Base-by-base conservation (phyloP, 129 eudicot species). In the Helichrysum umbraculigerum region DNA sequence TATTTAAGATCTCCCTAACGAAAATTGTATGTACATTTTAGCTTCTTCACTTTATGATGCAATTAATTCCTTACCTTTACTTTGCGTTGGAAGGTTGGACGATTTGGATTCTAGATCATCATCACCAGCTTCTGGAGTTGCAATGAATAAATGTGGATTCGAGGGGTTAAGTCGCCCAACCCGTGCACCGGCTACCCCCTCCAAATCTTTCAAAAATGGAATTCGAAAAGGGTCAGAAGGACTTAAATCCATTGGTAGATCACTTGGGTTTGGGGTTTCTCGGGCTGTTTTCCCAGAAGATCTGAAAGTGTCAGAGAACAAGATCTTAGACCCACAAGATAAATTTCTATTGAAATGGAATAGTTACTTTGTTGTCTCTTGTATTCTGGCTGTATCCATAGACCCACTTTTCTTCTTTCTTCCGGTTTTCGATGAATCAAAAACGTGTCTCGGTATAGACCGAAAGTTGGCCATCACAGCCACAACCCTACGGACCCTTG, bases 211-310 rank as follows among this genome's bases (percentile, higher is more conserved):
- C 79, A 92, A 88, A 76, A 85, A 77, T 62, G 95, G 98, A 54
- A 78, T 88, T 78, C 81, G 41, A 61, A 90, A 85, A 81, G 96
- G 98, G 57, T 88, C 98, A 39, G 86, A 90, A 85, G 96, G 98
- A 70, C 94, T 92, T 22, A 81, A 76, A 70, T 86, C 98, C 20
- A 83, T 93, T 59, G 94, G 98, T 57, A 83, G 90, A 74, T 76
- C 94, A 35, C 92, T 92, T 28, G 89, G 92, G 56, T 75, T 88
- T 44, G 95, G 98, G 4, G 96, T 92, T 79, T 79, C 96, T 72
- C 84, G 84, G 41, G 98, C 98, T 22, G 98, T 93, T 44, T 93
- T 93, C 39, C 98, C 98, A 0, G 98, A 93, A 82, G 98, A 93
- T 73, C 86, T 93, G 41, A 85, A 93, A 84, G 96, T 81, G 50